A percentile compares a stretch with the other conserved stretches of the same genome.
Conservation (phyloP, 176 grass and related monocot species). For the Aegilops umbellulata region DNA sequence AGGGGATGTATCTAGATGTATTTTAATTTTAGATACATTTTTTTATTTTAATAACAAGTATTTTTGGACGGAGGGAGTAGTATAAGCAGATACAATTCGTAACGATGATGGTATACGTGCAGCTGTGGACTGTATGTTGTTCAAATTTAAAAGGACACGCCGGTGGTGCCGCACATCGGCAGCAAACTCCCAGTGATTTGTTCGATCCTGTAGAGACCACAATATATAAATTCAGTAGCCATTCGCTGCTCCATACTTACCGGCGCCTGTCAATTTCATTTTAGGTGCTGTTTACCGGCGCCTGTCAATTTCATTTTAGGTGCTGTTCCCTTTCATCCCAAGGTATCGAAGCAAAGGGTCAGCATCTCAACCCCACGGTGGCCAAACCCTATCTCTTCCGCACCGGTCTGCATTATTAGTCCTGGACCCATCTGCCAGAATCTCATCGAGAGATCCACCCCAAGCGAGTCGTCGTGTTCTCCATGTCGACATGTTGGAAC, state of each 20-base stretch:
- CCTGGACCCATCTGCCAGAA: background rate
- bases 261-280: background rate
- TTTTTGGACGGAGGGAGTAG: no score
- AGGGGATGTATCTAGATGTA: no score
- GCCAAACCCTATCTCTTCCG: constrained; percentile 20
- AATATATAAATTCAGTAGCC: background rate
- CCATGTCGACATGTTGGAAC: constrained; percentile 38
- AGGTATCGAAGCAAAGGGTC: constrained; percentile 9
- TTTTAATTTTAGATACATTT: no score
- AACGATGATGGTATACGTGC: no score
- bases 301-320: background rate
- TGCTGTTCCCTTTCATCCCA: background rate
- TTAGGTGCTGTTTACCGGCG: background rate
- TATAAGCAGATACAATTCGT: no score
- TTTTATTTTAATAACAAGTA: no score
- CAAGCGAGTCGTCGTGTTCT: background rate
- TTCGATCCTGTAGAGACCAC: background rate
- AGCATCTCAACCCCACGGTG: constrained; percentile 27
- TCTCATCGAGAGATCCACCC: background rate
- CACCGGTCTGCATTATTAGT: constrained; percentile 31
- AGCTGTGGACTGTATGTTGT: no score
- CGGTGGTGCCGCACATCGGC: background rate
- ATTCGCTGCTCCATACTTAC: background rate
- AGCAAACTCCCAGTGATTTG: background rate
- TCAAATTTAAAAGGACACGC: background rate